phyloP scores from a whole-genome alignment of 257 asterid species.

The Oldenlandia corymbosa region DNA sequence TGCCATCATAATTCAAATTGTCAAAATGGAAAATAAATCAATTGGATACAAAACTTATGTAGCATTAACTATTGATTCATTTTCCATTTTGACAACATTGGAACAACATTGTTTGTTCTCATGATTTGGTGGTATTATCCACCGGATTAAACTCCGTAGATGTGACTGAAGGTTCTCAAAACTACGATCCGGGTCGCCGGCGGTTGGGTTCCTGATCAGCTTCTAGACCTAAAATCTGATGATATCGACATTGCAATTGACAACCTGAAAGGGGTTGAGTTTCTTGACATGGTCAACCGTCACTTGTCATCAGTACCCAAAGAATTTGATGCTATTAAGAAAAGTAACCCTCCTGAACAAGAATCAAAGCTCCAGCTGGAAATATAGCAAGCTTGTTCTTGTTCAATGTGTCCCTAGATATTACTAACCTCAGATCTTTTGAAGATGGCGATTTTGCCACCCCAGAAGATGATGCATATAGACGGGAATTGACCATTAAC shows the following conservation, averaged over 20 bases:
- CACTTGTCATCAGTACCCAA: slow-evolving; percentile 41
- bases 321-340: slow-evolving; percentile 72
- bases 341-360: no score
- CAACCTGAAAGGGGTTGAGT: slow-evolving; percentile 72
- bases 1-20: no score
- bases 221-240: slow-evolving; percentile 72
- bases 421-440: slow-evolving; percentile 85
- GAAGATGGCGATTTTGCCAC: slow-evolving; percentile 92
- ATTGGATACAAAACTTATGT: no score
- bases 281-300: slow-evolving; percentile 79
- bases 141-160: no score
- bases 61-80: no score
- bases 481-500: slow-evolving; percentile 95
- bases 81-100: no score
- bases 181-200: slow-evolving; percentile 97
- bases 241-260: slow-evolving; percentile 92
- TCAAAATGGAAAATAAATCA: no score
- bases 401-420: slow-evolving; percentile 76
- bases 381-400: slow-evolving; percentile 88
- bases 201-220: slow-evolving; percentile 99
- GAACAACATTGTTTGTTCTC: no score
- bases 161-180: no score
- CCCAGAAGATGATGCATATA: slow-evolving; percentile 77
- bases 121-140: no score
- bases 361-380: no score